phyloP scores from a whole-genome alignment of 495 filamentous ascomycete genomes.

The Aspergillus heteromorphus region DNA sequence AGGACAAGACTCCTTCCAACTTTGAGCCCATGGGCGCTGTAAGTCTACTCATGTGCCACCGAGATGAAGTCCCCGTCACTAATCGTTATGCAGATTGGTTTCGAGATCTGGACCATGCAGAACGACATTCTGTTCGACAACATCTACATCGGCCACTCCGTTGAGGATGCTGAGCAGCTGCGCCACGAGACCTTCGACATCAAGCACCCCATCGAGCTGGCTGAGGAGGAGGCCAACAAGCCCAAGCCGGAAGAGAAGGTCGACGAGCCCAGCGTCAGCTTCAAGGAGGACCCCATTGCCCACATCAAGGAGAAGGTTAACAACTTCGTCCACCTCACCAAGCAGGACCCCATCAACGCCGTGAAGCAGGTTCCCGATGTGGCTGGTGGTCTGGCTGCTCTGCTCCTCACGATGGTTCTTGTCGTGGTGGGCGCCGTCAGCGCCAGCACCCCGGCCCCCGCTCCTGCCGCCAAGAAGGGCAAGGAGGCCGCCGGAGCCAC shows the following conservation, averaged over 20 bases:
- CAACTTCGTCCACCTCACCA: conserved; percentile 77
- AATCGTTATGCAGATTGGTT: conserved; percentile 63
- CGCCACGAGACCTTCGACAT: conserved; percentile 88
- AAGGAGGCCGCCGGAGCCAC: conserved; percentile 65
- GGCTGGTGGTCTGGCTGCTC: conserved; percentile 67
- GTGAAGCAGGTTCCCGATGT: conserved; percentile 89
- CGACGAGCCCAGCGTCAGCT: conserved; percentile 71
- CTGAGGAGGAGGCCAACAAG: conserved; percentile 74
- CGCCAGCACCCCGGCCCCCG: conserved; percentile 48
- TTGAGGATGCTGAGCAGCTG: conserved; percentile 86
- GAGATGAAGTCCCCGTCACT: conserved; percentile 1
- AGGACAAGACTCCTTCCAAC: conserved; percentile 96
- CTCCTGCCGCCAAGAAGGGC: conserved; percentile 58
- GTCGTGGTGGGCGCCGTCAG: conserved; percentile 56
- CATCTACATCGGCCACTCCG: conserved; percentile 98
- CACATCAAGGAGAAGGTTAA: conserved; percentile 92
- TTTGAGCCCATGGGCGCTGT: conserved; percentile 97
- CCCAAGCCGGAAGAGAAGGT: conserved; percentile 67
- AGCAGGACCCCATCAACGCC: conserved; percentile 83
- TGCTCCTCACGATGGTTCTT: conserved; percentile 63
- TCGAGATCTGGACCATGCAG: conserved; percentile 99
- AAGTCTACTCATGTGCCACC: conserved; percentile 35
- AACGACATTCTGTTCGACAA: conserved; percentile 99
- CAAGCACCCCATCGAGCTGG: conserved; percentile 82
- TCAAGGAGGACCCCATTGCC: conserved; percentile 84